A percentile compares a stretch with the other conserved stretches of the same genome.
Evolutionary conservation across 129 eudicot species (phyloP).

Genomic region (Chrysanthemum seticuspe): DNA sequence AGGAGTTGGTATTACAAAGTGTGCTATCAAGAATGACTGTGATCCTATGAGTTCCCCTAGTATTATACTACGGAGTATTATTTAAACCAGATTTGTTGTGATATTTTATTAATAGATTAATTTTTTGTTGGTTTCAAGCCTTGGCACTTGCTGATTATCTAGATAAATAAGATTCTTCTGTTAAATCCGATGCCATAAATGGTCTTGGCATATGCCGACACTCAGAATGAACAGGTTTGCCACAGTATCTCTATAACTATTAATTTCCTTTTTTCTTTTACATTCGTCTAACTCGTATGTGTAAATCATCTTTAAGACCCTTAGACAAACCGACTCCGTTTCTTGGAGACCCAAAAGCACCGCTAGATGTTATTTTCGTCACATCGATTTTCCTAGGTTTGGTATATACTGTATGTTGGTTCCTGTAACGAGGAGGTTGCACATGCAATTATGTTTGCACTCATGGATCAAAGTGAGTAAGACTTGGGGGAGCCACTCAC

Average conservation of each 20-base stretch:
- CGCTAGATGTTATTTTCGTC: constrained; percentile 88
- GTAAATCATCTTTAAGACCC: constrained; percentile 18
- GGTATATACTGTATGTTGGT: constrained; percentile 81
- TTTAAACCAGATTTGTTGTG: too few relatives aligned
- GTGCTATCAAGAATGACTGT: constrained; percentile 85
- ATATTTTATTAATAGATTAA: too few relatives aligned
- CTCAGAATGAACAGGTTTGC: too few relatives aligned
- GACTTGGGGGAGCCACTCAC: too few relatives aligned
- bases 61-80: too few relatives aligned
- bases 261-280: neutral
- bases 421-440: constrained; percentile 95
- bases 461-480: constrained; percentile 80
- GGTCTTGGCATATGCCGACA: too few relatives aligned
- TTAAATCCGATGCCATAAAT: too few relatives aligned
- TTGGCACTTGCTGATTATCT: too few relatives aligned
- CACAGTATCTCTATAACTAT: neutral
- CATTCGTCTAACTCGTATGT: neutral
- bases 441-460: constrained; percentile 83
- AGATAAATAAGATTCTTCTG: too few relatives aligned
- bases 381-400: constrained; percentile 80
- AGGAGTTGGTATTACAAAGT: constrained; percentile 96
- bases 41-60: constrained; percentile 86
- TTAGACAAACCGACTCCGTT: constrained; percentile 64
- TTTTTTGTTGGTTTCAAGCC: too few relatives aligned
- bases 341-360: constrained; percentile 73